A percentile compares a stretch with the other conserved stretches of the same genome.
These are phyloP conservation scores for Pichia sorboxylosa DNA, from an alignment of 1,139 yeast genomes.

Conservation along the genomic window DNA sequence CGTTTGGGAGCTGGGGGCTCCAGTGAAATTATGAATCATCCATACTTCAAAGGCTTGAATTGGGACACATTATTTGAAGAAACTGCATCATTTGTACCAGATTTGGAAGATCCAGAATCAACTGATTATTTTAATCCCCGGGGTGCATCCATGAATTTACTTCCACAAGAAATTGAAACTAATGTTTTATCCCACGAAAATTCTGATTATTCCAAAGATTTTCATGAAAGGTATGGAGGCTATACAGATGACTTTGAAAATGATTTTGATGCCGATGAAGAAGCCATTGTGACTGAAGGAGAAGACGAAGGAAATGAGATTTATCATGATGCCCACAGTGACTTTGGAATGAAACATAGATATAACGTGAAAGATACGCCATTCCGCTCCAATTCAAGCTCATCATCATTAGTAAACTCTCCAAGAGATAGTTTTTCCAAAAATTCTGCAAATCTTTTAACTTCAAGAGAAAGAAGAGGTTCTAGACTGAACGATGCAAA, in stretches of 20 bases:
- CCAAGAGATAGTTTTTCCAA: constrained; percentile 19
- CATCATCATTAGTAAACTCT: constrained; percentile 20
- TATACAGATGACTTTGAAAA: constrained; percentile 10
- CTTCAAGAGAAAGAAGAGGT: constrained; percentile 31
- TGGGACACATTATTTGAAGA: constrained; percentile 70
- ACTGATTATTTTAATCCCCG: constrained; percentile 88
- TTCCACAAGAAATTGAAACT: constrained; percentile 43
- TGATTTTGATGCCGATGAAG: constrained; percentile 12
- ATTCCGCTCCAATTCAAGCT: constrained; percentile 17
- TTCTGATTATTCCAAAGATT: constrained; percentile 13
- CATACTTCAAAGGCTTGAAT: constrained; percentile 57
- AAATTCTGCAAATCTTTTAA: constrained; percentile 8
- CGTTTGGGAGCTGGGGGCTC: constrained; percentile 74
- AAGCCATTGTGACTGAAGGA: constrained; percentile 5
- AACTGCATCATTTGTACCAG: constrained; percentile 79
- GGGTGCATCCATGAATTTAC: constrained; percentile 65
- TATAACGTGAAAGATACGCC: constrained; percentile 5
- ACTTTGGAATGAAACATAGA: not conserved
- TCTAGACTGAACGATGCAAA: constrained; percentile 57
- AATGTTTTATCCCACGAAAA: constrained; percentile 17
- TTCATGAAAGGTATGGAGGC: too few species aligned
- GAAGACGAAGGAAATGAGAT: constrained; percentile 1
- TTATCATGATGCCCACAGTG: not conserved
- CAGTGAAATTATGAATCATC: constrained; percentile 64
- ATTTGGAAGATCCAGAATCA: constrained; percentile 66